Percentiles rank a stretch among this genome's conserved stretches.
Evolutionary conservation across 2,329 filamentous ascomycete species (phyloP).

Genomic region (Aspergillus jensenii): DNA sequence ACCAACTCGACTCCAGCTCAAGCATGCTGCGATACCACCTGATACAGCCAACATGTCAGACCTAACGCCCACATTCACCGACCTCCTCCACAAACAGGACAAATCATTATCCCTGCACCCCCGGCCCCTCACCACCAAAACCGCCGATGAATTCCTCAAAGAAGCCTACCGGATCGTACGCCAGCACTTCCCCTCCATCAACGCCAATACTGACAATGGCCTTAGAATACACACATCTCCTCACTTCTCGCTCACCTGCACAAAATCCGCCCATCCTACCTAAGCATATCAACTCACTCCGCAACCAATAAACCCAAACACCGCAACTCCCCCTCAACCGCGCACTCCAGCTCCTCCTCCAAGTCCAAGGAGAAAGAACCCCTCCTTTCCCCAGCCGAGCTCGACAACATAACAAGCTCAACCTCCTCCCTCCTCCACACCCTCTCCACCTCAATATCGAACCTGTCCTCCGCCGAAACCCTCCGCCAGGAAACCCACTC

Average conservation of each 20-base stretch:
- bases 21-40: not conserved
- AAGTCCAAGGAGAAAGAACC: conserved; percentile 44
- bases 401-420: conserved; percentile 82
- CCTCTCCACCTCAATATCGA: conserved; percentile 76
- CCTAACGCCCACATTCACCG: conserved; percentile 38
- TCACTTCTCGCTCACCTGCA: conserved; percentile 78
- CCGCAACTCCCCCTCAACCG: conserved; percentile 18
- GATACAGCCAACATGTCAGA: conserved; percentile 39
- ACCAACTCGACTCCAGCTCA: not conserved
- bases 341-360: conserved; percentile 13
- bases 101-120: conserved; percentile 12
- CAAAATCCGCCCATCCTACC: conserved; percentile 84
- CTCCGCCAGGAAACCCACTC: conserved; percentile 74
- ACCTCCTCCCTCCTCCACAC: conserved; percentile 83
- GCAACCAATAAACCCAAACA: conserved; percentile 39
- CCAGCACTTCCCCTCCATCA: conserved; percentile 12
- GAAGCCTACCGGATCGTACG: conserved; percentile 88
- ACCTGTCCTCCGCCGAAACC: conserved; percentile 77
- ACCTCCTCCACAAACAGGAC: conserved; percentile 30
- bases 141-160: conserved; percentile 81
- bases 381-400: conserved; percentile 77
- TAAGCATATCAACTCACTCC: conserved; percentile 64
- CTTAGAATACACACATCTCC: conserved; percentile 78
- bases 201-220: not conserved
- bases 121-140: conserved; percentile 24